Base-by-base conservation (phyloP, 805 yeast genomes). In the Wickerhamiella allomyrinae region DNA sequence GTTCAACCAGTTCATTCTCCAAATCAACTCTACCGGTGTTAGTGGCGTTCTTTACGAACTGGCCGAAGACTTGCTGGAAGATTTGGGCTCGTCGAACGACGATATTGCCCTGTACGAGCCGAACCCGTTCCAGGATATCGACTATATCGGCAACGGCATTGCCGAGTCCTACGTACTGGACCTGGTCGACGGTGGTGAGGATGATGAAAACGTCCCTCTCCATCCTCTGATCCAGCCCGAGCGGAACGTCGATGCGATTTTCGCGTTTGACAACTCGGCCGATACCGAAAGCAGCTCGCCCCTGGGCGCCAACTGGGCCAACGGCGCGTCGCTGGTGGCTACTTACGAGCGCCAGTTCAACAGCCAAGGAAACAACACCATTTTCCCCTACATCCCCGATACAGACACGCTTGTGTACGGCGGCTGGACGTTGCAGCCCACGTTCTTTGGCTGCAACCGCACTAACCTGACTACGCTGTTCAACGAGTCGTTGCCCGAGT, bases 111-210 rank as follows among this genome's bases (percentile, higher is more conserved):
- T 71, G 37, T 78, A 76, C 59, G 56, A 59, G 17, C 91, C 93
- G 42, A 83, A 80, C 54, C 93, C 93, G 38, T 79, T 78, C 61
- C 64, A 57, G 42, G 68, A 46, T 14, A 19, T 48, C 20, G 38
- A 41, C 20, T 46, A 40, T 11, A 34, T 47, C 9, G 39, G 19
- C 20, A 48, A 44, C 39, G 35, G 29, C 3, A 24, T 43, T n/a
- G 21, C 34, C 25, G 40, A 48, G 29, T 59, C 61, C 8, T 68
- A 72, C 29, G 57, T 44, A 59, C 61, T 81, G 40, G 44, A 58
- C 44, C 61, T 82, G 45, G 84, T 74, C 23, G 93, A 82, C 55
- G 93, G 93, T 34, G 93, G 91, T 24, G 84, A 77, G 57, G 89
- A 81, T 56, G 65, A 68, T 7, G 85, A 79, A 57, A 79, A 79